Evolutionary conservation across 2,329 filamentous ascomycete genomes (phyloP).

Genomic region (Calcarisporium arbuscula): DNA sequence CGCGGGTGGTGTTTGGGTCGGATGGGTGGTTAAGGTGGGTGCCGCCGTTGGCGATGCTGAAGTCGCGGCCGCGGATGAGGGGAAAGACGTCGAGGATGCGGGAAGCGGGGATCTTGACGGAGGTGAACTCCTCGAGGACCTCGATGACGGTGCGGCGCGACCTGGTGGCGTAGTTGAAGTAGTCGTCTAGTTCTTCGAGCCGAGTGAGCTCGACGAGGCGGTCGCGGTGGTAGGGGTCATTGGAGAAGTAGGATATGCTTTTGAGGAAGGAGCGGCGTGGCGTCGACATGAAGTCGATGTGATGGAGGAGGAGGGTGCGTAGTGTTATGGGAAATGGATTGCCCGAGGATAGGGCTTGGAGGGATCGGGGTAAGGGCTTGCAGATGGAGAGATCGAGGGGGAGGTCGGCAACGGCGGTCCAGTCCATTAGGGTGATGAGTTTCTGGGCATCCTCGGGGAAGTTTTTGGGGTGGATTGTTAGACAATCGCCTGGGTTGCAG

Average conservation of each 20-base stretch:
- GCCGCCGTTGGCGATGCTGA: constrained; percentile 81
- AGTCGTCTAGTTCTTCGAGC: constrained; percentile 76
- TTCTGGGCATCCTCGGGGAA: constrained; percentile 72
- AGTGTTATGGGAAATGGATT: too few species aligned
- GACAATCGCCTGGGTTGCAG: constrained; percentile 67
- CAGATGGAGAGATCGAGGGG: constrained; percentile 47
- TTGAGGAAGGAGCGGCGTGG: constrained; percentile 83
- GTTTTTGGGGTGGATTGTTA: constrained; percentile 83
- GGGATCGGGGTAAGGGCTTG: constrained; percentile 22
- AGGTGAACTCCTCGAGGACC: constrained; percentile 83
- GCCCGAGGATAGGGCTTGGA: constrained; percentile 32
- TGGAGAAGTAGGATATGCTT: constrained; percentile 68
- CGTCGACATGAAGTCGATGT: constrained; percentile 84
- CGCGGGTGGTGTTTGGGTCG: constrained; percentile 29
- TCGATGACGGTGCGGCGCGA: constrained; percentile 87
- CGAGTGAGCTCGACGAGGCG: constrained; percentile 78
- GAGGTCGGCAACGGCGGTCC: constrained; percentile 66
- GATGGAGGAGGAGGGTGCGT: constrained; percentile 69
- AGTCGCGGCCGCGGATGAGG: constrained; percentile 78
- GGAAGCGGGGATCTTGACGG: constrained; percentile 72
- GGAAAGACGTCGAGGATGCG: constrained; percentile 71
- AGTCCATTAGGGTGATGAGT: constrained; percentile 73
- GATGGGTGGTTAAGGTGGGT: constrained; percentile 23
- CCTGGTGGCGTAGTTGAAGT: constrained; percentile 92
- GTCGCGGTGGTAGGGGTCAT: constrained; percentile 66